phyloP scores from a whole-genome alignment of 169 alveolate genomes.

The Eimeria falciformis region DNA sequence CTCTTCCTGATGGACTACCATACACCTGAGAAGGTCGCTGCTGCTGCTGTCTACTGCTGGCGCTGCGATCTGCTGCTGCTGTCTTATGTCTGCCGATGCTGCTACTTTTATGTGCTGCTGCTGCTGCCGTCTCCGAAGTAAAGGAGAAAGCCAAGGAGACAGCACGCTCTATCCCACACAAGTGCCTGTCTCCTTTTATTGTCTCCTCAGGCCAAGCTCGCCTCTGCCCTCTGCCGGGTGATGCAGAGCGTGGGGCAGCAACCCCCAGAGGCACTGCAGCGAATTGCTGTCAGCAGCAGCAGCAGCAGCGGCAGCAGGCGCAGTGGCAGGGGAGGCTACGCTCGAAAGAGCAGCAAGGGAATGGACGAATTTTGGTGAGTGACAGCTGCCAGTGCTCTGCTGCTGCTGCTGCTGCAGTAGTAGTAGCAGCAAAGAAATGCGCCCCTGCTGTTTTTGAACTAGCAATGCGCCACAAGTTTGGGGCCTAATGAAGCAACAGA shows the following conservation, averaged over 20 bases:
- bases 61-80: too few relatives aligned
- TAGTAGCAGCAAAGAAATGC: too few relatives aligned
- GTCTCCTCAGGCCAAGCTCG: background rate
- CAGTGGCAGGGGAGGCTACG: background rate
- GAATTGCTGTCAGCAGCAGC: conserved; percentile 20
- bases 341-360: background rate
- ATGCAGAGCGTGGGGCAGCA: conserved; percentile 38
- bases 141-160: background rate
- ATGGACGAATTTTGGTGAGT: background rate
- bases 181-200: background rate
- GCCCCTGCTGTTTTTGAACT: too few relatives aligned
- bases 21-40: conserved; percentile 46
- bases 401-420: too few relatives aligned
- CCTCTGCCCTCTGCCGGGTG: conserved; percentile 27
- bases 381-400: too few relatives aligned
- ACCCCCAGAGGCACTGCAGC: conserved; percentile 41
- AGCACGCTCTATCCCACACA: background rate
- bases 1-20: conserved; percentile 43
- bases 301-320: background rate
- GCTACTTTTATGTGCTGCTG: background rate
- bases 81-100: background rate
- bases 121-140: background rate
- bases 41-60: too few relatives aligned
- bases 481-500: too few relatives aligned
- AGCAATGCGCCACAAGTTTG: too few relatives aligned